These are phyloP conservation scores for Boeremia lycopersici DNA, from an alignment of 2,329 filamentous ascomycete genomes.

Conservation along the genomic window DNA sequence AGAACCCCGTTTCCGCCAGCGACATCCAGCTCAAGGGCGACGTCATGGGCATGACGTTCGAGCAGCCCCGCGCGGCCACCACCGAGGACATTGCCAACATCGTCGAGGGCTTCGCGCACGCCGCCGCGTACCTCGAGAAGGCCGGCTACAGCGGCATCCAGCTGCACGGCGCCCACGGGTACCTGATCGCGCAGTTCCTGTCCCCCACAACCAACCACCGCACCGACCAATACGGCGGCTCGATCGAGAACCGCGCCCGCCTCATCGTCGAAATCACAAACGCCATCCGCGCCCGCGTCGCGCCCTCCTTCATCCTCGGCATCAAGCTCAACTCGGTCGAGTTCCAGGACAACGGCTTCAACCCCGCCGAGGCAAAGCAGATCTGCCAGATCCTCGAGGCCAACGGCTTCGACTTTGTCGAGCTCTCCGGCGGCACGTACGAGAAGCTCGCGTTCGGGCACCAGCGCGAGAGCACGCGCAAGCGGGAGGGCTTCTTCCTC, in stretches of 20 bases:
- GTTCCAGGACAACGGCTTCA: constrained; percentile 60
- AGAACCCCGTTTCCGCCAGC: constrained; percentile 58
- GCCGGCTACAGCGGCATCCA: constrained; percentile 64
- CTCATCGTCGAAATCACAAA: constrained; percentile 50
- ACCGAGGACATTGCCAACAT: constrained; percentile 61
- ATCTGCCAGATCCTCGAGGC: constrained; percentile 58
- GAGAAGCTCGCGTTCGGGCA: constrained; percentile 60
- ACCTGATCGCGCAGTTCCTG: constrained; percentile 55
- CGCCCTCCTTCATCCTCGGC: constrained; percentile 53
- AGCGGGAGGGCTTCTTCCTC: constrained; percentile 65
- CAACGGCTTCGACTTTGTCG: constrained; percentile 62
- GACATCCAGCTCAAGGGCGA: constrained; percentile 46
- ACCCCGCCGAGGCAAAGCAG: constrained; percentile 56
- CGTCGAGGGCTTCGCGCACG: constrained; percentile 66
- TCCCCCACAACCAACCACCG: constrained; percentile 50
- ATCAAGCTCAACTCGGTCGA: constrained; percentile 67
- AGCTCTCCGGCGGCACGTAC: constrained; percentile 66
- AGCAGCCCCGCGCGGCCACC: constrained; percentile 60
- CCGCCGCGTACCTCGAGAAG: constrained; percentile 66
- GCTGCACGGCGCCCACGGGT: constrained; percentile 54
- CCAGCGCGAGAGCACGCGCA: constrained; percentile 60
- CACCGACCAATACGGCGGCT: constrained; percentile 53
- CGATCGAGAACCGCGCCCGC: constrained; percentile 51
- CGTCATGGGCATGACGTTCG: constrained; percentile 56
- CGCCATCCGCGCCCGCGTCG: constrained; percentile 46